Evolutionary conservation across 768 basidiomycete species (phyloP).

Genomic region (Leccinum subtestaceum): DNA sequence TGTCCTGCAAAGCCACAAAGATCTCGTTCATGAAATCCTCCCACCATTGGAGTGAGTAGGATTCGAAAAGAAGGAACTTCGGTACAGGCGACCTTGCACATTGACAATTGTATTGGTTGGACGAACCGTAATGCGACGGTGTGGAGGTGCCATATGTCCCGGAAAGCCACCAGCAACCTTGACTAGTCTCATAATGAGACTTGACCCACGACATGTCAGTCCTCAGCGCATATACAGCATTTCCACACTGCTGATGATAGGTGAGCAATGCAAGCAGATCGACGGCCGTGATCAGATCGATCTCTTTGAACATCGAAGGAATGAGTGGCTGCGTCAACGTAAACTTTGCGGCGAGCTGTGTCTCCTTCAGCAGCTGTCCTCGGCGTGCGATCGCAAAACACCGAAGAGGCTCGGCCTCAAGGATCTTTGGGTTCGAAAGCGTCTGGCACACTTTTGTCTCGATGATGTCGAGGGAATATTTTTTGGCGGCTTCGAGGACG

Average conservation of each 20-base stretch:
- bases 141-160: background rate
- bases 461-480: background rate
- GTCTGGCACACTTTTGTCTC: background rate
- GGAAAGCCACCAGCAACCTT: background rate
- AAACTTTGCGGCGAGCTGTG: background rate
- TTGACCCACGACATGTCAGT: background rate
- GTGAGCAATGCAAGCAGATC: background rate
- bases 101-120: background rate
- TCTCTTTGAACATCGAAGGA: background rate
- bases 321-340: background rate
- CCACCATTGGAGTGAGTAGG: slow-evolving; percentile 20
- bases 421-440: background rate
- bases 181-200: background rate
- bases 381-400: background rate
- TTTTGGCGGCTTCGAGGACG: background rate
- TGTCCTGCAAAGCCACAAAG: slow-evolving; percentile 15
- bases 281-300: background rate
- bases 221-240: background rate
- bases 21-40: slow-evolving; percentile 16
- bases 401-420: background rate
- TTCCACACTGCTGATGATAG: background rate
- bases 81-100: background rate
- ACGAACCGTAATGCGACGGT: no score
- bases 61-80: background rate
- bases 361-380: background rate